Base-by-base conservation (phyloP, 208 protist genomes). In the Entamoeba invadens region DNA sequence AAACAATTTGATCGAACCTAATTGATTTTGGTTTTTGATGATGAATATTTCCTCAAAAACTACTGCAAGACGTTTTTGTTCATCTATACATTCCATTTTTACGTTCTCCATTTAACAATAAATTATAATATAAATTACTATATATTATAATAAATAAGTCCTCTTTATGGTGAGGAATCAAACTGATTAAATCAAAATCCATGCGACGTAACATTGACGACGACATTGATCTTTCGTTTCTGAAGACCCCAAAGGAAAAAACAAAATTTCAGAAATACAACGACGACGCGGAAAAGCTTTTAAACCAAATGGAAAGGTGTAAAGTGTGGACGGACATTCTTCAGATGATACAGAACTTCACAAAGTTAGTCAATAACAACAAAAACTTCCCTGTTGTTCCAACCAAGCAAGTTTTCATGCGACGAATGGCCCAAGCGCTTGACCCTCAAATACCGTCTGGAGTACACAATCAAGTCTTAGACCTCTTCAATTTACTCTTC, bases 341-440 rank as follows among this genome's bases (percentile, higher is more conserved):
- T 35, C 57, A 87, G 25, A 31, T 87, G 1, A n/a, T 87, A 8
- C 57, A 87, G 38, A 44, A 1, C 10, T n/a, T 87, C 25, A 87
- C 57, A 12, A 87, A 87, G 38, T 87, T 87, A 42, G 38, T 87
- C 38, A 87, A n/a, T 42, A 87, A n/a, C 4, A 35, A 87, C 38
- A 87, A 87, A 87, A 87, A 87, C 21, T 87, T 87, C 57, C 57
- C 57, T 87, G 57, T 87, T 87, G 57, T 87, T n/a, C 57, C 57
- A 0, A 35, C 57, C 25, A 87, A 87, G 38, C 57, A 87, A 87
- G 12, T 35, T 10, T 87, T 87, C 8, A 87, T 87, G 57, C 31
- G 57, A n/a, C 12, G 57, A 87, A 87, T 87, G 57, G 57, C 57
- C 12, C 57, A 87, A 38, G 21, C 57, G 1, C 3, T 87, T 35